Evolutionary conservation across 2,329 filamentous ascomycete genomes (phyloP).

Genomic region (Fusarium sp.): DNA sequence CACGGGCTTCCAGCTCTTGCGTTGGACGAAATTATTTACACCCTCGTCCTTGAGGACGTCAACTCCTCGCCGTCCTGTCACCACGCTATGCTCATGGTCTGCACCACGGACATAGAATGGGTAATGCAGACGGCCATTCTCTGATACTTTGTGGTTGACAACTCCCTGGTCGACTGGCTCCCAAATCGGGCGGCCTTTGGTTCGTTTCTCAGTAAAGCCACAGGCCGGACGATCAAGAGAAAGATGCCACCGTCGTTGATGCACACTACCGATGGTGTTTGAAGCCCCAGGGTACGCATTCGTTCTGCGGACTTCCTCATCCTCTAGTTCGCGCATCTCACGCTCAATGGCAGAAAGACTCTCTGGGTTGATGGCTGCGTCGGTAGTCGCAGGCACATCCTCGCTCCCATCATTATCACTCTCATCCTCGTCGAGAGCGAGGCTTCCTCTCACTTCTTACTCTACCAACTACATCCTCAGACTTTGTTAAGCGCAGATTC

Average conservation of each 20-base stretch:
- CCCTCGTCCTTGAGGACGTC: conserved; percentile 72
- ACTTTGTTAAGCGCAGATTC: conserved; percentile 62
- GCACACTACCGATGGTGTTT: conserved; percentile 73
- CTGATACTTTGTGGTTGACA: background rate
- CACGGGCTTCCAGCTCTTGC: conserved; percentile 69
- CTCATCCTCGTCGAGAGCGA: conserved; percentile 29
- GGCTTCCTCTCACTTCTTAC: conserved; percentile 33
- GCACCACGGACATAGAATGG: conserved; percentile 71
- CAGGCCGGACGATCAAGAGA: conserved; percentile 68
- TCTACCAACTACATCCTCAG: conserved; percentile 54
- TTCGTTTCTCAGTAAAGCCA: conserved; percentile 62
- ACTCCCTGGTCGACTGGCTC: conserved; percentile 4
- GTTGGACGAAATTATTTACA: conserved; percentile 64
- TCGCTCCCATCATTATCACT: conserved; percentile 25
- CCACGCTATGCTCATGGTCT: conserved; percentile 71
- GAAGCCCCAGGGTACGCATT: conserved; percentile 75
- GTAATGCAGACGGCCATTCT: conserved; percentile 54
- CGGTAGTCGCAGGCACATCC: conserved; percentile 36
- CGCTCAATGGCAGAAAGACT: conserved; percentile 52
- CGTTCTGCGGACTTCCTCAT: conserved; percentile 64
- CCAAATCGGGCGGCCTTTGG: conserved; percentile 30
- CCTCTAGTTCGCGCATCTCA: conserved; percentile 59
- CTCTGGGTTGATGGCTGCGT: conserved; percentile 15
- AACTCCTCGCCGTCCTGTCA: conserved; percentile 69
- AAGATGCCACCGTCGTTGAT: conserved; percentile 75